Evolutionary conservation across 2,329 filamentous ascomycete genomes (phyloP), one percentile per base, ranked within the genome.

Genomic region (Colletotrichum sidae): DNA sequence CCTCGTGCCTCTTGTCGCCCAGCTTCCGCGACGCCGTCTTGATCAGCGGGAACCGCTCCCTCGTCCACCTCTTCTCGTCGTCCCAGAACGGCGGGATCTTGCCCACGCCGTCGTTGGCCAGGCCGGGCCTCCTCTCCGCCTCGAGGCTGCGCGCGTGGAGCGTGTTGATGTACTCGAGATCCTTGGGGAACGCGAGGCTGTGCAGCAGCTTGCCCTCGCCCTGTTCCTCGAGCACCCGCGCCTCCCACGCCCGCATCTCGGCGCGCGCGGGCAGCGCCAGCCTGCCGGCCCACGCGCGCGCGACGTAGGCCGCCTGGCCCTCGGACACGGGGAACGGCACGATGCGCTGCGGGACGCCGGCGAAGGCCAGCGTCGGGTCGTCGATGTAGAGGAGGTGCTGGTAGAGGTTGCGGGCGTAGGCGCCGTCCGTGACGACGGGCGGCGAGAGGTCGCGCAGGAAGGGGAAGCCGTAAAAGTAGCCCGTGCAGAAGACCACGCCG

Each of bases 401-500:
- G 72, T 90, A 94, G 1, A 90, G 79, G 58, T 86, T 83, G 45
- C 84, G 76, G 0, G 89, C 86, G 53, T 87, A 81, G 50, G 81
- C 81, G 2, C 91, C 91, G 49, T 87, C 84, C 0, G 83, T 85
- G 35, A 90, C 82, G 5, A 90, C 72, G 0, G 83, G 76, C 0
- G 88, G 73, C 1, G 69, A 49, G 5, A 86, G 69, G 2, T 78
- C 74, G 11, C 75, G 74, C 5, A 90, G 75, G 72, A 97, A 97
- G 0, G 94, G 93, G 63, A 91, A 92, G 6, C 90, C 89, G 78
- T 92, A 97, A 61, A 97, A 86, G 72, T 96, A 98, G 0, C 95
- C 95, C 0, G 95, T 97, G 75, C 92, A 94, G 77, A 95, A 97
- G 35, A 98, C 75, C 6, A 97, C 80, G 1, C 88, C 86, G 72